A percentile compares a stretch with the other conserved stretches of the same genome.
Conservation (phyloP, 805 yeast species). For the Wickerhamomyces subpelliculosus region DNA sequence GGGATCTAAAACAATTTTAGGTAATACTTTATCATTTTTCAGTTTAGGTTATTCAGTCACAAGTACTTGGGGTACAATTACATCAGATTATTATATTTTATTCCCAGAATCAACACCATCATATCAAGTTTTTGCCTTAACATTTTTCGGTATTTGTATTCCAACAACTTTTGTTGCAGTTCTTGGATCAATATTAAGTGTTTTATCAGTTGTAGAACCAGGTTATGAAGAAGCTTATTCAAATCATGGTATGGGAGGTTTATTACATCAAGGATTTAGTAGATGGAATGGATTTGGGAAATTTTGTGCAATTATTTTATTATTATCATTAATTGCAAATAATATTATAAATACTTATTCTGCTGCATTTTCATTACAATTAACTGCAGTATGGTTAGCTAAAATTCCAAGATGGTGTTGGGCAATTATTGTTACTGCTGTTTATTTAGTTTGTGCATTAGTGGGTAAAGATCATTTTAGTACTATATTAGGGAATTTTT, state of each 20-base stretch:
- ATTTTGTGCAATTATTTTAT: slow-evolving; percentile 61
- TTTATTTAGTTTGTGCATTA: slow-evolving; percentile 64
- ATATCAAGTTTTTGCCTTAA: slow-evolving; percentile 45
- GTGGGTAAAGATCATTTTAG: slow-evolving; percentile 72
- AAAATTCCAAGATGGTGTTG: slow-evolving; percentile 74
- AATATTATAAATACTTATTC: slow-evolving; percentile 78
- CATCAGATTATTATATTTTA: slow-evolving; percentile 77
- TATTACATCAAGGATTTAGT: slow-evolving; percentile 54
- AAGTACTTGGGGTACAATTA: slow-evolving; percentile 84
- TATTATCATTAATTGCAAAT: slow-evolving; percentile 73
- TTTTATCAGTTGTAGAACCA: slow-evolving; percentile 50
- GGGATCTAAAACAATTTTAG: slow-evolving; percentile 38
- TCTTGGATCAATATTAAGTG: slow-evolving; percentile 63
- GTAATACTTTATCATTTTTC: slow-evolving; percentile 69
- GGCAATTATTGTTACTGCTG: slow-evolving; percentile 53
- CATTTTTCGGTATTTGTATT: slow-evolving; percentile 57
- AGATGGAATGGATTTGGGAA: slow-evolving; percentile 76
- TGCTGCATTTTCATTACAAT: slow-evolving; percentile 72
- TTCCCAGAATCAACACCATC: slow-evolving; percentile 69
- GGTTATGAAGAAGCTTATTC: slow-evolving; percentile 55
- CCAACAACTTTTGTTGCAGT: slow-evolving; percentile 77
- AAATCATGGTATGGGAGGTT: slow-evolving; percentile 66
- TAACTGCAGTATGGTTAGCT: slow-evolving; percentile 47
- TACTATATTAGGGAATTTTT: slow-evolving; percentile 66
- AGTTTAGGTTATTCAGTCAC: slow-evolving; percentile 72